Conservation (phyloP, 805 yeast species). For the Wickerhamomyces chaumierensis region DNA sequence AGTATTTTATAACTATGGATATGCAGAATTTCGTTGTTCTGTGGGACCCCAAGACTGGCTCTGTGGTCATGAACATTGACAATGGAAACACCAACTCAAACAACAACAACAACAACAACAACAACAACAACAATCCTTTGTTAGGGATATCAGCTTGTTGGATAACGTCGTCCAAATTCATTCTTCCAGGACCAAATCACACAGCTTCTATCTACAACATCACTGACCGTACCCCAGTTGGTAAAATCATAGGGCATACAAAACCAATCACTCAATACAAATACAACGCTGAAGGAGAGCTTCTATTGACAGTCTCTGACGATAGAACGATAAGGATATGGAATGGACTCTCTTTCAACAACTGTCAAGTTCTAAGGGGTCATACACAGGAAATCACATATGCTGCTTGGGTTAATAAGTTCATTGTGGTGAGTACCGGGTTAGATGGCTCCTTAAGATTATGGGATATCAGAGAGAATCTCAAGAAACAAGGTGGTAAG, state of each 20-base stretch:
- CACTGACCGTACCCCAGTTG: constrained; percentile 34
- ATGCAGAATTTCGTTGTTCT: constrained; percentile 38
- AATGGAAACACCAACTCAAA: constrained; percentile 11
- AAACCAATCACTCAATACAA: constrained; percentile 41
- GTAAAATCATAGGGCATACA: constrained; percentile 54
- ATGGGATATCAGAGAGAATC: constrained; percentile 46
- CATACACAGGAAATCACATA: constrained; percentile 49
- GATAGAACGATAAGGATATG: constrained; percentile 67
- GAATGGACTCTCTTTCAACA: constrained; percentile 52
- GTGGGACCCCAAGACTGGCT: constrained; percentile 57
- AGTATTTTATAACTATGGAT: constrained; percentile 50
- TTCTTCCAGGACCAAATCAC: constrained; percentile 51
- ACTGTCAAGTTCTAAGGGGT: constrained; percentile 35
- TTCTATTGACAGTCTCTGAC: constrained; percentile 68
- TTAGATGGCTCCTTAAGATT: constrained; percentile 61
- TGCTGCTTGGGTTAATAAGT: constrained; percentile 41
- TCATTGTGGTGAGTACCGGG: constrained; percentile 40
- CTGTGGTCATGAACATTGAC: constrained; percentile 36
- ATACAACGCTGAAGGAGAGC: constrained; percentile 39
- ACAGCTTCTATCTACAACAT: constrained; percentile 45
- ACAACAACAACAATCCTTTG: constrained; percentile 8
- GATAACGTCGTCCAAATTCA: constrained; percentile 60
- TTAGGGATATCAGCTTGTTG: constrained; percentile 55
- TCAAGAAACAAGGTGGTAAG: too few species aligned
- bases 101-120: constrained; percentile 14